These are phyloP conservation scores for Diplodia sapinea DNA, from an alignment of 2,329 filamentous ascomycete species.

Conservation along the genomic window DNA sequence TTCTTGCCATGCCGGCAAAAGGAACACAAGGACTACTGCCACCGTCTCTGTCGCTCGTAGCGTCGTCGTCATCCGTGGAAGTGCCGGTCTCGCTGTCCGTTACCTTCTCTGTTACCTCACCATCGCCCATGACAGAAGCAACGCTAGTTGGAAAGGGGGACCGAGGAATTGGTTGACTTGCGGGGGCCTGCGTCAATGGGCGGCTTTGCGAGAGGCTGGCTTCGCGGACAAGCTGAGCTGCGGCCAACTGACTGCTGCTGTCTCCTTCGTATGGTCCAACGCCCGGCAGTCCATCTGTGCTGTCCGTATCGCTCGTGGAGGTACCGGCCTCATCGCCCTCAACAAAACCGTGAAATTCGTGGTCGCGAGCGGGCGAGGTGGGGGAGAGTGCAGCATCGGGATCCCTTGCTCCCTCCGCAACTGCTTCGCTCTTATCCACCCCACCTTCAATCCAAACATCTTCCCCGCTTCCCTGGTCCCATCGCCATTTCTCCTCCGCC, in stretches of 20 bases:
- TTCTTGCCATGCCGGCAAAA: background rate
- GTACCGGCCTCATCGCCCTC: background rate
- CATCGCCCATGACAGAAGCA: background rate
- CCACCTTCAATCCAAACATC: slow-evolving; percentile 56
- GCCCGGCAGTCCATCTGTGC: background rate
- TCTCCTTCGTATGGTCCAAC: background rate
- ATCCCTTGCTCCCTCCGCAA: slow-evolving; percentile 17
- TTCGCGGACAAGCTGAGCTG: slow-evolving; percentile 9
- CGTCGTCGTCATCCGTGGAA: too few species aligned
- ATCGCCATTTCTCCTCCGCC: slow-evolving; percentile 49
- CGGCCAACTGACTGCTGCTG: background rate
- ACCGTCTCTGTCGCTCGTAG: background rate
- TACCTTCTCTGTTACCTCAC: background rate
- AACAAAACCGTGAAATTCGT: background rate
- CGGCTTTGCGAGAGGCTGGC: background rate
- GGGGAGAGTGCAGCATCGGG: background rate
- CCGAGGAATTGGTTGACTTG: background rate
- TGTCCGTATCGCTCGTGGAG: background rate
- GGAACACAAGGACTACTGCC: background rate
- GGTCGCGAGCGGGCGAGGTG: background rate
- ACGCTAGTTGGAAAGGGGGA: slow-evolving; percentile 1
- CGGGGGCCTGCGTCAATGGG: background rate
- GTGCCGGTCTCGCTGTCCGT: background rate
- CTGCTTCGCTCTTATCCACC: slow-evolving; percentile 36
- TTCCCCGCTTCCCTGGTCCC: slow-evolving; percentile 62